Evolutionary conservation across 2,329 filamentous ascomycete species (phyloP).

Genomic region (Tolypocladium amazonense): DNA sequence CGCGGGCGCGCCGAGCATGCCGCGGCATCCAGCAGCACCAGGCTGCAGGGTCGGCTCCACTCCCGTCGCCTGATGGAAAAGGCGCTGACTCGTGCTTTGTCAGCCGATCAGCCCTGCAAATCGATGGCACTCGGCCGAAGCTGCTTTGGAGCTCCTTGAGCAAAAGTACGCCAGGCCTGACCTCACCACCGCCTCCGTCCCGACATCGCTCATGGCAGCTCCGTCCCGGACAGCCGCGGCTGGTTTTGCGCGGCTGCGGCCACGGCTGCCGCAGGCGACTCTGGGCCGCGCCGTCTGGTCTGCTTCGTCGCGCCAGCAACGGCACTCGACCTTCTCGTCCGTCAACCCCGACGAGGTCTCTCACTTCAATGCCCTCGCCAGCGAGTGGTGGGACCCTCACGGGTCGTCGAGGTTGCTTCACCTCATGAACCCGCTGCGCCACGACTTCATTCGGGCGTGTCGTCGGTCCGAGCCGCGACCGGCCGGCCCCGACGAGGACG

Average conservation of each 20-base stretch:
- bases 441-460: constrained; percentile 78
- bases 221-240: constrained; percentile 4
- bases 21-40: background rate
- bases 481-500: constrained; percentile 14
- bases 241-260: background rate
- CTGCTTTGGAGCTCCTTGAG: background rate
- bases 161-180: background rate
- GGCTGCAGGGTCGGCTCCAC: no score
- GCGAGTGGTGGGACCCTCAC: constrained; percentile 94
- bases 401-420: constrained; percentile 87
- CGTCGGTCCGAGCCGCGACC: constrained; percentile 40
- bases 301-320: background rate
- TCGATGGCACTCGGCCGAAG: background rate
- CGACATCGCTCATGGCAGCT: constrained; percentile 5
- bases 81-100: background rate
- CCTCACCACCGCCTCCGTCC: background rate
- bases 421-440: constrained; percentile 94
- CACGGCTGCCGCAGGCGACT: background rate
- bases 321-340: constrained; percentile 41
- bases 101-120: no score
- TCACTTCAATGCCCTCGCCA: constrained; percentile 89
- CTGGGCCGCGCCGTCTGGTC: background rate
- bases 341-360: constrained; percentile 84
- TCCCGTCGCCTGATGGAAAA: background rate
- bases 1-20: background rate